Evolutionary conservation across 768 basidiomycete species (phyloP).

Genomic region (Boletus pseudopeckii): DNA sequence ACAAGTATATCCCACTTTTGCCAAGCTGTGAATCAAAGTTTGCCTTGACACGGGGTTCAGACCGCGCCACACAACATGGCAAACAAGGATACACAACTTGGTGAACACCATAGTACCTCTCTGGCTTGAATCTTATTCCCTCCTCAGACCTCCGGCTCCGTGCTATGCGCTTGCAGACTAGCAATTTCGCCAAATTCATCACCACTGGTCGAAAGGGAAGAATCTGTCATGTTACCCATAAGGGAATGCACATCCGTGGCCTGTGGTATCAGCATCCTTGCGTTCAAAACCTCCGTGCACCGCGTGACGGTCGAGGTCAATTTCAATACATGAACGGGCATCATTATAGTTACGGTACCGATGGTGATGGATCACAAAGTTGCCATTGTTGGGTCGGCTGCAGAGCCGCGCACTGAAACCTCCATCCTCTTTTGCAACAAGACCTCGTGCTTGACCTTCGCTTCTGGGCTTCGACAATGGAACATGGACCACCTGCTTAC

Average conservation of each 20-base stretch:
- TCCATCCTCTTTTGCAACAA: conserved; percentile 16
- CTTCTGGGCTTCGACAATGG: conserved; percentile 27
- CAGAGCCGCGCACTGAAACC: conserved; percentile 1
- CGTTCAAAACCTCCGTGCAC: conserved; percentile 16
- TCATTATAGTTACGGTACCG: conserved; percentile 32
- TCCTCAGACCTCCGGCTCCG: background rate
- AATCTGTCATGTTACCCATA: background rate
- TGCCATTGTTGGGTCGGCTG: conserved; percentile 18
- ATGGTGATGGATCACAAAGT: conserved; percentile 24
- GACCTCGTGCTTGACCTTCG: conserved; percentile 21
- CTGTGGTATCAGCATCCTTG: conserved; percentile 6
- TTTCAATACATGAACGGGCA: conserved; percentile 26
- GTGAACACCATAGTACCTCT: background rate
- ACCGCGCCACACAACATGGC: conserved; percentile 18
- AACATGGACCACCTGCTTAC: conserved; percentile 16
- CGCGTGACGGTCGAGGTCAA: conserved; percentile 24
- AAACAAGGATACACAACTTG: conserved; percentile 29
- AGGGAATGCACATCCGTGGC: background rate
- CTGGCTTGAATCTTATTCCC: background rate
- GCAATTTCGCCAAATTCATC: background rate
- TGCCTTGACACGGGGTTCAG: conserved; percentile 11
- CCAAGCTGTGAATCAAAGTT: conserved; percentile 22
- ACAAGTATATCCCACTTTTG: conserved; percentile 18
- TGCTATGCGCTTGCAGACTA: background rate
- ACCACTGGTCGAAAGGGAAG: conserved; percentile 5